Percentiles rank a stretch among this genome's conserved stretches.
Evolutionary conservation across 192 early-diverging fungal genomes (phyloP).

Genomic region (Coemansia sp.): DNA sequence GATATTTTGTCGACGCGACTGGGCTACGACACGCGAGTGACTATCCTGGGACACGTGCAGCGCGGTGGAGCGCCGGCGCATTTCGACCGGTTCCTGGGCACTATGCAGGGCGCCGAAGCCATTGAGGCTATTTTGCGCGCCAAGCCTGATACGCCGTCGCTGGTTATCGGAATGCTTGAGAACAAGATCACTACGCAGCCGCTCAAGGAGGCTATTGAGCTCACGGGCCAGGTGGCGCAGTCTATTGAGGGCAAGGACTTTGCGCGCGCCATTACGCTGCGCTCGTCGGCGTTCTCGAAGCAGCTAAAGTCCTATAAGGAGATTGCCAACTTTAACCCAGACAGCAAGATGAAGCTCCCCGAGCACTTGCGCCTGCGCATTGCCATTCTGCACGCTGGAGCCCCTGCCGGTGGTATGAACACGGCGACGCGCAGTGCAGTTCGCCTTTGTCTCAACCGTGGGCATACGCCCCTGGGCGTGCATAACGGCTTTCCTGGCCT

Average conservation of each 20-base stretch:
- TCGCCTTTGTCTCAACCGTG: conserved; percentile 81
- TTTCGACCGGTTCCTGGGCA: conserved; percentile 91
- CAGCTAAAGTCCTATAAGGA: conserved; percentile 66
- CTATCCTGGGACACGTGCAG: conserved; percentile 93
- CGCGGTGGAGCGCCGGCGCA: conserved; percentile 88
- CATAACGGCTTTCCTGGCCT: conserved; percentile 92
- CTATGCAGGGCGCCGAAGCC: conserved; percentile 91
- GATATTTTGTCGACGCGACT: conserved; percentile 77
- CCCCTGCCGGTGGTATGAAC: conserved; percentile 98
- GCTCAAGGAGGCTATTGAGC: conserved; percentile 89
- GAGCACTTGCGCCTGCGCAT: conserved; percentile 69
- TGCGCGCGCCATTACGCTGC: conserved; percentile 81
- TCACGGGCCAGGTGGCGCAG: conserved; percentile 83
- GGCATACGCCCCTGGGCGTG: conserved; percentile 84
- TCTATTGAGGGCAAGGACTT: conserved; percentile 85
- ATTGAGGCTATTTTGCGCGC: conserved; percentile 87
- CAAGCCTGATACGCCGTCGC: conserved; percentile 81
- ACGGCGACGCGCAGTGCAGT: conserved; percentile 87
- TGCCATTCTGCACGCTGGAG: conserved; percentile 90
- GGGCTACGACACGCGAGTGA: conserved; percentile 90
- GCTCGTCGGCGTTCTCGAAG: conserved; percentile 80
- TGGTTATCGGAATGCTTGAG: conserved; percentile 89
- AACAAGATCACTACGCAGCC: conserved; percentile 85
- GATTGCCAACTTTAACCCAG: conserved; percentile 50
- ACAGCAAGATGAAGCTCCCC: conserved; percentile 46